phyloP scores from a whole-genome alignment of 768 basidiomycete species.

The Mycena rebaudengoi region DNA sequence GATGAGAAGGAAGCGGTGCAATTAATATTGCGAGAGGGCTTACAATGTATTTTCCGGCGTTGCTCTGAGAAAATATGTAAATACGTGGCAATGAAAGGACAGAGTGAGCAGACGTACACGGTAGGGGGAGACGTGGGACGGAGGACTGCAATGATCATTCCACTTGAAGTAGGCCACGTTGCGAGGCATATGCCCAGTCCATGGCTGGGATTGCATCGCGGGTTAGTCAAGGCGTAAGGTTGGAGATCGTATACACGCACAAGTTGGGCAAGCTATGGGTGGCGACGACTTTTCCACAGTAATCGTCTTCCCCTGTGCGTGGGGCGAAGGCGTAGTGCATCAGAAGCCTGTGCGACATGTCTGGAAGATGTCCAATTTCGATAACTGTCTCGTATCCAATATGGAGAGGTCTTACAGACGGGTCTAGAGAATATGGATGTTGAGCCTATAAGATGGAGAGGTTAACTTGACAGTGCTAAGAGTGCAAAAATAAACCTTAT shows the following conservation, averaged over 20 bases:
- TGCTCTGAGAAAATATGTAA: background rate
- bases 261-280: conserved; percentile 6
- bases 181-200: background rate
- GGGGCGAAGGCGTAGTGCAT: background rate
- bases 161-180: background rate
- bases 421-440: conserved; percentile 12
- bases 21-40: background rate
- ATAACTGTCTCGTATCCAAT: background rate
- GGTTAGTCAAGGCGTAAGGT: background rate
- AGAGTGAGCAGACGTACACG: background rate
- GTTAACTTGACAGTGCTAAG: background rate
- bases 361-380: background rate
- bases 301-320: background rate
- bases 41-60: conserved; percentile 5
- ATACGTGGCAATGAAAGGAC: background rate
- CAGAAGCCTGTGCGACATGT: conserved; percentile 4
- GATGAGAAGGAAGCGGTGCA: background rate
- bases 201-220: background rate
- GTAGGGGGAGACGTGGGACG: background rate
- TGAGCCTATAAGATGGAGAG: background rate
- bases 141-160: background rate
- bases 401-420: conserved; percentile 12
- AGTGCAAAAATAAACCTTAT: background rate
- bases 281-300: background rate
- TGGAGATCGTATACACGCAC: background rate